Evolutionary conservation across 805 yeast genomes (phyloP).

Genomic region (Alloascoidea africana): DNA sequence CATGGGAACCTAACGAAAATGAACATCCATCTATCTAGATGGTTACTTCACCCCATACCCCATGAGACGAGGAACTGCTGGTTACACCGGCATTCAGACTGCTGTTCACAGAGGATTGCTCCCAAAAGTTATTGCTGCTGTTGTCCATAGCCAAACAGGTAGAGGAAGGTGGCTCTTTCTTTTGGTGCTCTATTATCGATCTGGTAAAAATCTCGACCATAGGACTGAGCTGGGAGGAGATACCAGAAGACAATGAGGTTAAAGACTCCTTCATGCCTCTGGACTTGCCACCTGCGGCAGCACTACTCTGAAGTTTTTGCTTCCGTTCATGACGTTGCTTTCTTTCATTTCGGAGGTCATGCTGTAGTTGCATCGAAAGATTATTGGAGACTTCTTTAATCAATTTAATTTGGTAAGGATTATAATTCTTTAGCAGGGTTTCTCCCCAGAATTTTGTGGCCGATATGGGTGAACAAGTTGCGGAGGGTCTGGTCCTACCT

Average conservation of each 20-base stretch:
- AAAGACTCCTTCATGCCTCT: too few relatives aligned
- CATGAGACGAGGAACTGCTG: not conserved
- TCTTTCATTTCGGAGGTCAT: not conserved
- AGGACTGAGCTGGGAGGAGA: not conserved
- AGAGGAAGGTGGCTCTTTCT: too few relatives aligned
- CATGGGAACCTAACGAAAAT: too few relatives aligned
- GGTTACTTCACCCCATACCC: conserved; percentile 1
- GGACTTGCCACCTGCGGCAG: too few relatives aligned
- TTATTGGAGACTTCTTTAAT: not conserved
- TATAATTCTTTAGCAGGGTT: not conserved
- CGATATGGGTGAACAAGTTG: too few relatives aligned
- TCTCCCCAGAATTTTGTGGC: too few relatives aligned
- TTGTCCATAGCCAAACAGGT: too few relatives aligned
- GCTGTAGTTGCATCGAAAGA: not conserved
- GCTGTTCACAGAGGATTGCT: not conserved
- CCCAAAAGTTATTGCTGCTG: not conserved
- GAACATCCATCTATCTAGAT: too few relatives aligned
- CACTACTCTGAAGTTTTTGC: too few relatives aligned
- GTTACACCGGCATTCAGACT: not conserved
- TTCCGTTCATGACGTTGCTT: not conserved
- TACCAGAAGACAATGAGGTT: not conserved
- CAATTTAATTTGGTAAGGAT: not conserved
- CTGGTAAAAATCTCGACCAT: not conserved
- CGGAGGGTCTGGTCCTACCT: too few relatives aligned
- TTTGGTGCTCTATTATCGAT: too few relatives aligned